Evolutionary conservation across 495 filamentous ascomycete species (phyloP), one percentile per base, ranked within the genome.

Genomic region (Hamigera avellanea): DNA sequence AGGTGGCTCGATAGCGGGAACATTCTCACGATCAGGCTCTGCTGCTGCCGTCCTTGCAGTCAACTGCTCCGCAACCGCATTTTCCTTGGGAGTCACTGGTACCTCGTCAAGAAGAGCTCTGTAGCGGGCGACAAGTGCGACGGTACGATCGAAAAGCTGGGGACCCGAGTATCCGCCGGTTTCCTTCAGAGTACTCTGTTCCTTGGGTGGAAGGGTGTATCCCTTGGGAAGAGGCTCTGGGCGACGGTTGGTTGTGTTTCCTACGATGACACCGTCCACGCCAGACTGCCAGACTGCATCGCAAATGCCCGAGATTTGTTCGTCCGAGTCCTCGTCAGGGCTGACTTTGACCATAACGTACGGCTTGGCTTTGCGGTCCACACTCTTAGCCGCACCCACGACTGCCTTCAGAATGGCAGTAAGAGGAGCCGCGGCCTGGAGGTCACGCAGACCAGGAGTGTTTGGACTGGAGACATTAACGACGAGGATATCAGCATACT

Each of bases 381-480:
- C 69, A 33, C 58, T 57, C 40, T 70, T 64, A 1, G 85, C 83
- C 15, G 87, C 81, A 18, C 76, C 68, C 7, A 95, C 89, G 5
- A 96, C 91, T 0, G 81, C 84, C 3, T 66, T 69, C 29, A 98
- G 59, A 35, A 96, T 80, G 36, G 71, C 60, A 3, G 86, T 88
- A 34, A 98, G 59, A 4, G 86, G 87, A 18, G 78, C 86, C 1
- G 77, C 69, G 8, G 77, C 77, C 64, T 98, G 91, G 25, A 96
- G 66, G 26, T 78, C 75, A 10, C 91, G 73, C 14, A 98, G 69
- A 1, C 91, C 88, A 0, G 89, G 88, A 0, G 89, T 95, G 58
- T 98, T 98, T 5, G 91, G 91, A 43, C 83, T 89, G 42, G 86
- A 95, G 6, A 96, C 91, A 49, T 96, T 98, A 41, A 98, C 91